Evolutionary conservation across 1,139 yeast species (phyloP), one percentile per base, ranked within the genome.

Genomic region (Candida sp.): DNA sequence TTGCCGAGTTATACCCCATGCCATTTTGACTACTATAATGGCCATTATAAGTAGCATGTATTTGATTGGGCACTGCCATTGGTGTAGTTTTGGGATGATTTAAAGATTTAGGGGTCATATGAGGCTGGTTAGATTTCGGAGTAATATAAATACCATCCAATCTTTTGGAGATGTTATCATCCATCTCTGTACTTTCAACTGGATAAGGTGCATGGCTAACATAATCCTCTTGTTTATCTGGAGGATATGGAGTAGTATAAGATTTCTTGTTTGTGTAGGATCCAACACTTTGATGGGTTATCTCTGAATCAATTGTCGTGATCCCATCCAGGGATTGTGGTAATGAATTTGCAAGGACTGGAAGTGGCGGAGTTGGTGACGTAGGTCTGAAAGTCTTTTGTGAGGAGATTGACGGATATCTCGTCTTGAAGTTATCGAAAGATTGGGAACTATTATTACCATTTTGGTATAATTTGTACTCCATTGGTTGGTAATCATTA

Each of bases 391-490:
- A 46, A 29, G 45, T 15, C 9, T 19, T 36, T 33, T 34, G 12
- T 12, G 39, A 21, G 12, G 39, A 33, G 12, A 48, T 30, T n/a
- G 49, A 46, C 19, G 51, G 51, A 35, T 41, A 48, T 15, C 51
- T 38, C 19, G 36, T 22, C 27, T 45, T 41, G 36, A 48, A 48
- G n/a, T 41, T 42, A 22, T 36, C 40, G 22, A 42, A 5, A 46
- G 15, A 37, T n/a, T n/a, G 36, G 40, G 27, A 33, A 12, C 34
- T 32, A 32, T 11, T 11, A 12, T 32, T 32, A 6, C 19, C 34
- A 32, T 9, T 11, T 12, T 32, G 34, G 19, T 32, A 32, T 12
- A 32, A n/a, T 32, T 32, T 32, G 11, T 32, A 32, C 12, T 32
- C 34, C 2, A 12, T 11, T 11, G 19, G 12, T 32, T 32, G 34